Percentiles rank a stretch among this genome's conserved stretches.
Conservation (phyloP, 139 green algal genomes). For the Tetradesmus obliquus region DNA sequence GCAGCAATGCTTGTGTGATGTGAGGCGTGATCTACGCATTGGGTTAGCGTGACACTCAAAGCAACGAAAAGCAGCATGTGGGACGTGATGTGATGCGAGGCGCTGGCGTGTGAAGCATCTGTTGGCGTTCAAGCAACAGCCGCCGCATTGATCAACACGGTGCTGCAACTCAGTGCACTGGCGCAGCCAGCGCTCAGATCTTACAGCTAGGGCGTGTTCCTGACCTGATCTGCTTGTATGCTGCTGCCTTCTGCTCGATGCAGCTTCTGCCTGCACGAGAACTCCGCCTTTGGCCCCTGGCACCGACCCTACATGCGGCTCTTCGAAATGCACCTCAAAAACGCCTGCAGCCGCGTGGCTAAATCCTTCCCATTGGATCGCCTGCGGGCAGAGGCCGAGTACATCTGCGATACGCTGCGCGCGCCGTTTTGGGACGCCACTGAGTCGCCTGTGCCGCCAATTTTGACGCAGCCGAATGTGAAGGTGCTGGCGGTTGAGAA, state of each 20-base stretch:
- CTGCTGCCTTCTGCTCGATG: not conserved
- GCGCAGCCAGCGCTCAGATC: no score
- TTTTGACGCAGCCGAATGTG: not conserved
- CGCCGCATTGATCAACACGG: no score
- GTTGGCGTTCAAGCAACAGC: no score
- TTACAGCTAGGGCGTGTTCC: no score
- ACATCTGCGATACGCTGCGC: not conserved
- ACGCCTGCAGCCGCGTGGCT: not conserved
- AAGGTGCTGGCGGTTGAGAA: not conserved
- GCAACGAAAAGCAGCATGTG: no score
- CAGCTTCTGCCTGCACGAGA: not conserved
- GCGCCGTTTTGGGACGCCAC: slow-evolving; percentile 13
- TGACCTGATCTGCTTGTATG: no score
- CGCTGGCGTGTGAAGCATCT: no score
- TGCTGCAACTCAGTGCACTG: no score
- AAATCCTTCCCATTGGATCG: not conserved
- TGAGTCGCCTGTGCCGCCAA: not conserved
- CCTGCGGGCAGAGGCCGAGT: not conserved
- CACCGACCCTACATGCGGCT: not conserved
- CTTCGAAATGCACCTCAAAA: not conserved
- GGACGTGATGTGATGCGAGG: no score
- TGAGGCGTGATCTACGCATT: no score
- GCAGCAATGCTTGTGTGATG: no score
- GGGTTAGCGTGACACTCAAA: no score
- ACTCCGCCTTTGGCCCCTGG: not conserved